Percentiles rank a stretch among this genome's conserved stretches.
Evolutionary conservation across 148 eudicot species (phyloP).

Genomic region (Cornus suecica): DNA sequence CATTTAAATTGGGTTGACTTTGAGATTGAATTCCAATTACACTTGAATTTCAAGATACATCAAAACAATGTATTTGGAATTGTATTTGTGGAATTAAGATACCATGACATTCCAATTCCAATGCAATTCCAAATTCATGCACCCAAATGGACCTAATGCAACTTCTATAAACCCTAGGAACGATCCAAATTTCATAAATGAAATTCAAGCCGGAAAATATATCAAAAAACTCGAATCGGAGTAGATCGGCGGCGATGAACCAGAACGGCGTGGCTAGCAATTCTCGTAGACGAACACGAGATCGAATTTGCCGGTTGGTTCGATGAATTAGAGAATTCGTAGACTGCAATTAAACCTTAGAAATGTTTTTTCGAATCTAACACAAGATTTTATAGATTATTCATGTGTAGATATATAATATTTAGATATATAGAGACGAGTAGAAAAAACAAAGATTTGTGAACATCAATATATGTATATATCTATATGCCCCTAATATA

Average conservation of each 20-base stretch:
- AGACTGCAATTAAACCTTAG: neutral
- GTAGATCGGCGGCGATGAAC: neutral
- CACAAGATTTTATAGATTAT: neutral
- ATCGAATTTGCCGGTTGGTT: slow-evolving; percentile 6
- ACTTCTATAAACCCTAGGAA: neutral
- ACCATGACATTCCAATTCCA: no score
- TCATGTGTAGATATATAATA: neutral
- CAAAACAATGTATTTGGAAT: no score
- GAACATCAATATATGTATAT: slow-evolving; percentile 1
- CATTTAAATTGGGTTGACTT: no score
- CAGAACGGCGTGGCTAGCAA: neutral
- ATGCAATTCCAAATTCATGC: no score
- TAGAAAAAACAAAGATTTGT: neutral
- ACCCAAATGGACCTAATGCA: no score
- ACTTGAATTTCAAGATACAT: no score
- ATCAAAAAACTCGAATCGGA: neutral
- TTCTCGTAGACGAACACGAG: neutral
- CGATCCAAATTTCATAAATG: neutral
- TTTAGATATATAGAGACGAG: neutral
- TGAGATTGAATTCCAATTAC: no score
- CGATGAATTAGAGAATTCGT: neutral
- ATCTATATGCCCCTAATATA: no score
- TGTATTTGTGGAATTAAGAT: no score
- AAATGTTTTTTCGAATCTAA: slow-evolving; percentile 8
- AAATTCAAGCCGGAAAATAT: neutral